A percentile compares a stretch with the other conserved stretches of the same genome.
Evolutionary conservation across 2,329 filamentous ascomycete species (phyloP).

Genomic region (Penicillium hordei): DNA sequence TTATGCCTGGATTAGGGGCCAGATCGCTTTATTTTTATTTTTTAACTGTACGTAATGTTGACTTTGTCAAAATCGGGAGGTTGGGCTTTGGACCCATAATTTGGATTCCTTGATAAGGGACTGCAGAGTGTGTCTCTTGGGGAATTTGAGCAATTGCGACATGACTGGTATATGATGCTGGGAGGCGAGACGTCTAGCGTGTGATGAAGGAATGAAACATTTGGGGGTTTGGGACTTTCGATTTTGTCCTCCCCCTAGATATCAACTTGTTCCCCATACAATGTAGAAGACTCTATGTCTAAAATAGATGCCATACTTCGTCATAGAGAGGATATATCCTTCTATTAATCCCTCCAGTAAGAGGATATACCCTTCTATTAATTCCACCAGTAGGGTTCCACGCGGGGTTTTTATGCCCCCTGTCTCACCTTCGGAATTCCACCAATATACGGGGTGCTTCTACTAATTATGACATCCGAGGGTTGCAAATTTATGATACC

Average conservation of each 20-base stretch:
- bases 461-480: neutral
- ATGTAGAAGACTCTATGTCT: neutral
- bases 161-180: conserved; percentile 20
- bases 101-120: neutral
- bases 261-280: neutral
- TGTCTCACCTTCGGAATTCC: neutral
- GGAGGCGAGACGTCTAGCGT: conserved; percentile 11
- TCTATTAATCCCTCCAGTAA: neutral
- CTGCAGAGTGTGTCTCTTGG: conserved; percentile 6
- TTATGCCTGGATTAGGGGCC: conserved; percentile 8
- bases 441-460: neutral
- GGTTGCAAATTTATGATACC: neutral
- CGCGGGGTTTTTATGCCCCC: neutral
- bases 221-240: neutral
- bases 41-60: conserved; percentile 30
- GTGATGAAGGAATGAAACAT: conserved; percentile 24
- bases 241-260: neutral
- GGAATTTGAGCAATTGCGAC: conserved; percentile 13
- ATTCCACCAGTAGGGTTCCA: neutral
- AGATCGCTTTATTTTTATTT: neutral
- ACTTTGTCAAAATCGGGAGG: conserved; percentile 9
- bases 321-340: neutral
- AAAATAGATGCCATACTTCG: neutral
- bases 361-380: neutral
- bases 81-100: conserved; percentile 6